A percentile compares a stretch with the other conserved stretches of the same genome.
phyloP scores from a whole-genome alignment of 768 basidiomycete species.

The Rhodocollybia butyracea region DNA sequence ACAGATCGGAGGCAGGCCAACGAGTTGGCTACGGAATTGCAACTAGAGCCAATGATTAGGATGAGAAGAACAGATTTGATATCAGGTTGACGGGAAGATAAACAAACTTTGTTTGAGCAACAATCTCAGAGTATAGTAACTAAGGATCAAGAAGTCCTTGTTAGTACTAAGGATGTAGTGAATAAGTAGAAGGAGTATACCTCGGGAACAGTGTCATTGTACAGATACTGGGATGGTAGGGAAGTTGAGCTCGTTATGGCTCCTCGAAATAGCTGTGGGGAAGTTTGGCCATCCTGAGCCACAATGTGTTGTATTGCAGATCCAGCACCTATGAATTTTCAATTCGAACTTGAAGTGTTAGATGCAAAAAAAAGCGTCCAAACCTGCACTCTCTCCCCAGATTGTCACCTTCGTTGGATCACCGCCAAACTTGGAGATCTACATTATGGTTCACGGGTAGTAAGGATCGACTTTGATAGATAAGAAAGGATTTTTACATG shows the following conservation, averaged over 20 bases:
- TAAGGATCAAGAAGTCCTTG: too few relatives aligned
- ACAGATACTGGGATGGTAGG: slow-evolving; percentile 31
- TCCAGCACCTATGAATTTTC: slow-evolving; percentile 20
- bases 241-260: slow-evolving; percentile 32
- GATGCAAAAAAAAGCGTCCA: background rate
- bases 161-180: too few relatives aligned
- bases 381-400: slow-evolving; percentile 32
- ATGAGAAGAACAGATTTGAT: background rate
- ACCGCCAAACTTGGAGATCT: slow-evolving; percentile 33
- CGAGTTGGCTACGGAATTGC: slow-evolving; percentile 12
- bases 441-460: background rate
- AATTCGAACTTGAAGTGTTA: background rate
- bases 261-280: slow-evolving; percentile 27
- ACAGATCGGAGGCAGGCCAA: slow-evolving; percentile 16
- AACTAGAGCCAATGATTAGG: slow-evolving; percentile 12
- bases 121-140: slow-evolving; percentile 19
- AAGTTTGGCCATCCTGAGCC: slow-evolving; percentile 27
- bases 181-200: slow-evolving; percentile 8
- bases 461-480: background rate
- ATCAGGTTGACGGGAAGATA: background rate
- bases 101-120: slow-evolving; percentile 16
- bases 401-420: slow-evolving; percentile 30
- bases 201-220: slow-evolving; percentile 26
- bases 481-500: slow-evolving; percentile 18
- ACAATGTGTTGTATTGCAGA: slow-evolving; percentile 31